phyloP scores from a whole-genome alignment of 371 early-diverging fungal genomes.

The Mortierella sp. region DNA sequence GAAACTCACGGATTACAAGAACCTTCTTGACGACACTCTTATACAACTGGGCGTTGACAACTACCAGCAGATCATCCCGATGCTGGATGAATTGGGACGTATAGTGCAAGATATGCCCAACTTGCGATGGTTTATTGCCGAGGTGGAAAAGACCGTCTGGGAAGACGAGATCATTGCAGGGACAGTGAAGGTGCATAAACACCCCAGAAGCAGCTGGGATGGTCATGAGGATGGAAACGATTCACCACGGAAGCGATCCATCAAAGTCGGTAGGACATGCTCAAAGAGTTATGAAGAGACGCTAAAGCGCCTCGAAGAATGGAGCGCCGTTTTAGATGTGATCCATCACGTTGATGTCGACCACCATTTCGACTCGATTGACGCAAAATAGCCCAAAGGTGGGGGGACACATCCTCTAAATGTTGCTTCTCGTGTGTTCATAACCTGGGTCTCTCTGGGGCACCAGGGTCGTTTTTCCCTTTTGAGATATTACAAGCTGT shows the following conservation, averaged over 20 bases:
- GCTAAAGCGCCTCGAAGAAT: constrained; percentile 31
- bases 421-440: too few species aligned
- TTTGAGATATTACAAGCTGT: not conserved
- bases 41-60: constrained; percentile 16
- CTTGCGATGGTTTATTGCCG: constrained; percentile 29
- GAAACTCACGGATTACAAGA: constrained; percentile 5
- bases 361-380: constrained; percentile 10
- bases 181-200: constrained; percentile 18
- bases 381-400: too few species aligned
- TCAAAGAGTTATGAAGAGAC: constrained; percentile 29
- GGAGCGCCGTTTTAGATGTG: constrained; percentile 48
- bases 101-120: constrained; percentile 19
- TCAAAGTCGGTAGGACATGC: constrained; percentile 29
- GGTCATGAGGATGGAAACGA: not conserved
- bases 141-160: constrained; percentile 38
- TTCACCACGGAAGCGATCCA: not conserved
- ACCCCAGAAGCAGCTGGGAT: not conserved
- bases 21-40: constrained; percentile 18
- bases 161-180: constrained; percentile 37
- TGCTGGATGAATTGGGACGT: constrained; percentile 19
- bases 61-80: constrained; percentile 20
- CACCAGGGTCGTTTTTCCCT: too few species aligned
- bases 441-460: too few species aligned
- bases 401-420: too few species aligned
- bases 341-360: constrained; percentile 41